Conservation (phyloP, 306 rosid genomes). For the Rosa rugosa region DNA sequence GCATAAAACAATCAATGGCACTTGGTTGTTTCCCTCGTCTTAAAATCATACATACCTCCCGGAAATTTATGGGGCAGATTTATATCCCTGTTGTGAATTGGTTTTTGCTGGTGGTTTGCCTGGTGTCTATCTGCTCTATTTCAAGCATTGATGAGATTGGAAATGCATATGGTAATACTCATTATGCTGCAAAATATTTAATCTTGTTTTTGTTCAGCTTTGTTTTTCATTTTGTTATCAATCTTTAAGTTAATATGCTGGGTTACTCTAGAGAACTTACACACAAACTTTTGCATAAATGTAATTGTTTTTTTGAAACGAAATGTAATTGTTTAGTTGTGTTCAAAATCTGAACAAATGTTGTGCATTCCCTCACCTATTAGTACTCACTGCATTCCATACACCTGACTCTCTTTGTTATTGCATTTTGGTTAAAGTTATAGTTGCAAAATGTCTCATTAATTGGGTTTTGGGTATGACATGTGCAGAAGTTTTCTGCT, state of each 20-base stretch:
- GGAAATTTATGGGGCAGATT: constrained; percentile 98
- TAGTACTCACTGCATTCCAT: background rate
- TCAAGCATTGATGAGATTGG: constrained; percentile 92
- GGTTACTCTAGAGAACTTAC: background rate
- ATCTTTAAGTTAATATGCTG: background rate
- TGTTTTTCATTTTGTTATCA: background rate
- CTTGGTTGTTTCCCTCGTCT: constrained; percentile 99
- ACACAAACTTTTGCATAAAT: background rate
- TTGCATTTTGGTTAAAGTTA: background rate
- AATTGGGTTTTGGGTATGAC: background rate
- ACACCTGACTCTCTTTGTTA: background rate
- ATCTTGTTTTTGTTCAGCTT: constrained; percentile 17
- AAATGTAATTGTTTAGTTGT: background rate
- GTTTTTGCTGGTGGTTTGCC: constrained; percentile 81
- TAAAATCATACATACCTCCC: constrained; percentile 86
- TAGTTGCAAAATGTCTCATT: background rate
- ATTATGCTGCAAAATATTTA: constrained; percentile 13
- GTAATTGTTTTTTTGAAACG: background rate
- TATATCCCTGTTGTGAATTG: constrained; percentile 93
- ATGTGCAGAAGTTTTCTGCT: background rate
- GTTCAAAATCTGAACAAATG: background rate
- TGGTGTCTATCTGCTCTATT: constrained; percentile 73
- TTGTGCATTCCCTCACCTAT: background rate
- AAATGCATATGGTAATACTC: constrained; percentile 87
- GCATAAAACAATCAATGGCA: constrained; percentile 93